phyloP scores from a whole-genome alignment of 306 rosid species.

The Cercis canadensis region DNA sequence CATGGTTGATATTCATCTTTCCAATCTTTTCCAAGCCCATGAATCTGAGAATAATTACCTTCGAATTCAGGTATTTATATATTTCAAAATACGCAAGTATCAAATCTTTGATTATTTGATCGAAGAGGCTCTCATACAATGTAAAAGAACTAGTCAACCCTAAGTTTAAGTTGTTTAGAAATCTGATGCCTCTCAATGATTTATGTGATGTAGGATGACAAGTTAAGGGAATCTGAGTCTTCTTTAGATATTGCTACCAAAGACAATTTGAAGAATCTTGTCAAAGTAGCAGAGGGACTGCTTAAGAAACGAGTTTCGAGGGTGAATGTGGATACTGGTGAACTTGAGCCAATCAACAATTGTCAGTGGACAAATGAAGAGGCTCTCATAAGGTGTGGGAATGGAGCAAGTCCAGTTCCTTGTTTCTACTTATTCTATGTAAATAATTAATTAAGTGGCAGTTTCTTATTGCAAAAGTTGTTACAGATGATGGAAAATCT shows the following conservation, averaged over 20 bases:
- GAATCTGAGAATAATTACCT: not conserved
- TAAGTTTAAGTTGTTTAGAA: too few relatives aligned
- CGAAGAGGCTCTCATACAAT: too few relatives aligned
- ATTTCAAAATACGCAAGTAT: not conserved
- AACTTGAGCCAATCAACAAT: not conserved
- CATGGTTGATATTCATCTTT: not conserved
- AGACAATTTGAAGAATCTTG: conserved; percentile 27
- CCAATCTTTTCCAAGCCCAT: not conserved
- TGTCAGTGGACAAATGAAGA: conserved; percentile 20
- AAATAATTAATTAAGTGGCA: too few relatives aligned
- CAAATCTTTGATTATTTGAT: too few relatives aligned
- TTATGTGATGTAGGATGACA: conserved; percentile 15
- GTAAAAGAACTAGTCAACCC: too few relatives aligned
- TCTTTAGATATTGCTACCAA: conserved; percentile 23
- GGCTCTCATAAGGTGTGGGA: conserved; percentile 10
- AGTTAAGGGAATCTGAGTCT: conserved; percentile 7
- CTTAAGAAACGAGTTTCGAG: conserved; percentile 33
- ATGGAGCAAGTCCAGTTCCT: too few relatives aligned
- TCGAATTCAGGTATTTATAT: not conserved
- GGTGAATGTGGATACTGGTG: conserved; percentile 18
- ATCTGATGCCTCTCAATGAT: not conserved
- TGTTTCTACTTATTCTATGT: too few relatives aligned
- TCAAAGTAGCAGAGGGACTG: conserved; percentile 15
- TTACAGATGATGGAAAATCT: too few relatives aligned
- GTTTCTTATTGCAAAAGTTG: too few relatives aligned